Base-by-base conservation (phyloP, 2,329 filamentous ascomycete genomes). In the Fusarium anguioides region DNA sequence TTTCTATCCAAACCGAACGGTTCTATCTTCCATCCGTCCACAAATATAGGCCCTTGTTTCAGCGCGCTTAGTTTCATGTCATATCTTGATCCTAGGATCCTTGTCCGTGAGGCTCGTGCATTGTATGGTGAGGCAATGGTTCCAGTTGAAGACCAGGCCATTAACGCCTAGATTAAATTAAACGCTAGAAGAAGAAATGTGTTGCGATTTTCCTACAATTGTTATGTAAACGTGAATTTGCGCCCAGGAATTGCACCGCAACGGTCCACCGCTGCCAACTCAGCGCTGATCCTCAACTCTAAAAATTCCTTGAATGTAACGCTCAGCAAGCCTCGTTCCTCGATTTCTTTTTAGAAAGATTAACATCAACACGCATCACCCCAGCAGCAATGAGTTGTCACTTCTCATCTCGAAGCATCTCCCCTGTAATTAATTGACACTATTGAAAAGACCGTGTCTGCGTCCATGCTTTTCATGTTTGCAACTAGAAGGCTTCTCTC, bases 51-150 rank as follows among this genome's bases (percentile, higher is more conserved):
- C 47, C 64, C 66, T 55, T 52, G 66, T 70, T 70, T 70, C 68
- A 66, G 27, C 35, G 60, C 62, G 41, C 53, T 60, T 57, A 52
- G 57, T 64, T 53, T 47, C 23, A 45, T 44, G 35, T 70, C 50
- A 62, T 60, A 52, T 60, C 54, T 54, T 52, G 42, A 41, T 50
- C 24, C 33, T 17, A 14, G 39, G 33, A 26, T 35, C 60, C 60
- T 41, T 36, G 35, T 47, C 15, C 20, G 26, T 40, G 31, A 54
- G 65, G 65, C 64, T 68, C 60, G 66, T 64, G 66, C 60, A 53
- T 39, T 47, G 47, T 18, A 70, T 71, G 69, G 66, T 72, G 69
- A 72, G 51, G 69, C 64, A 66, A 27, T 66, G 62, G 66, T 53
- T 50, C 46, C 41, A 46, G 45, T 39, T 37, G 36, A 42, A 18